These are phyloP conservation scores for Trichoderma oligosporum DNA, from an alignment of 2,329 filamentous ascomycete genomes.

Conservation along the genomic window DNA sequence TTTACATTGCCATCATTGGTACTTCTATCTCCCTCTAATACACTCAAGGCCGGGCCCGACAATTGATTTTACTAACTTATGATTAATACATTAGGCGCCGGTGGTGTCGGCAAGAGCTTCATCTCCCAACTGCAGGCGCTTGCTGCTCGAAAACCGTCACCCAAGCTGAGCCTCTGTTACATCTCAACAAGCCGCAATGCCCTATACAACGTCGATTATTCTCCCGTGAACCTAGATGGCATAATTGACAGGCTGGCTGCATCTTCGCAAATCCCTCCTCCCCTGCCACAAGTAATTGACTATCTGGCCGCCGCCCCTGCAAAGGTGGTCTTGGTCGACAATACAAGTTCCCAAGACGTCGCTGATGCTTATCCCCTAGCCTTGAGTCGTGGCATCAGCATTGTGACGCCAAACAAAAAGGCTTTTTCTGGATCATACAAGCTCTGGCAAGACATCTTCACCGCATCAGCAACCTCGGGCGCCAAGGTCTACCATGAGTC, in stretches of 20 bases:
- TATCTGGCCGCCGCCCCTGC: slow-evolving; percentile 75
- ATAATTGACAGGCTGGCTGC: slow-evolving; percentile 60
- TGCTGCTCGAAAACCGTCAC: slow-evolving; percentile 61
- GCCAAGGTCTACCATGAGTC: slow-evolving; percentile 94
- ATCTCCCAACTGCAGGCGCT: slow-evolving; percentile 73
- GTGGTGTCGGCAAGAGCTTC: slow-evolving; percentile 90
- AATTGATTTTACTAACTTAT: slow-evolving; percentile 20
- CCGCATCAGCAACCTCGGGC: slow-evolving; percentile 62
- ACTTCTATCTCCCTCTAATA: slow-evolving; percentile 15
- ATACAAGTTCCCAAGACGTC: slow-evolving; percentile 86
- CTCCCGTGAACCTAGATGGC: slow-evolving; percentile 58
- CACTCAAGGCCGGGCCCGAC: neutral
- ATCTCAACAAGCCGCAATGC: slow-evolving; percentile 83
- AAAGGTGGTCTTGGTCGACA: slow-evolving; percentile 84
- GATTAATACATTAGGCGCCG: slow-evolving; percentile 61
- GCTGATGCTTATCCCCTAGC: slow-evolving; percentile 80
- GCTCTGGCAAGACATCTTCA: slow-evolving; percentile 86
- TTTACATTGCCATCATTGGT: slow-evolving; percentile 54
- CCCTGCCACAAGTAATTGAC: slow-evolving; percentile 66
- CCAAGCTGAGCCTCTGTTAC: slow-evolving; percentile 74
- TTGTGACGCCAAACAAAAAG: slow-evolving; percentile 98
- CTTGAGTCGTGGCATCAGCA: slow-evolving; percentile 75
- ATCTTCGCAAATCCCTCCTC: slow-evolving; percentile 61
- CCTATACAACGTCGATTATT: slow-evolving; percentile 70
- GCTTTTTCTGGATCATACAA: slow-evolving; percentile 79